A percentile compares a stretch with the other conserved stretches of the same genome.
phyloP scores from a whole-genome alignment of 371 early-diverging fungal species.

The Funneliformis caledonium region DNA sequence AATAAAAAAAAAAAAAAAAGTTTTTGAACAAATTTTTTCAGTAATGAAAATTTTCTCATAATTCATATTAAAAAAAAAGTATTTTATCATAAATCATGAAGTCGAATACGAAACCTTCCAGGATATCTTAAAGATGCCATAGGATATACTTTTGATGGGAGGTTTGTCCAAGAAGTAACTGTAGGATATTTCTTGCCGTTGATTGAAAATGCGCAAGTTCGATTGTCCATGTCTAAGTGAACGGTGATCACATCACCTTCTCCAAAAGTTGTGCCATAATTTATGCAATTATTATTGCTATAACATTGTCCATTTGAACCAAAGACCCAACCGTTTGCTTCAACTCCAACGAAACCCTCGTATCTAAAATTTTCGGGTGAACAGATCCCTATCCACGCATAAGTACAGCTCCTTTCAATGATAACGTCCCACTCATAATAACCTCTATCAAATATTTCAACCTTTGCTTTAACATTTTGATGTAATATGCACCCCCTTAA shows the following conservation, averaged over 20 bases:
- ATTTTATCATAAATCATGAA: not conserved
- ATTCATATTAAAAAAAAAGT: too few species aligned
- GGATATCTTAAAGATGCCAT: not conserved
- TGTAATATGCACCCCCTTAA: not conserved
- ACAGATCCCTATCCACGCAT: not conserved
- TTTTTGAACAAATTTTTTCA: too few species aligned
- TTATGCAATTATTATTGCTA: not conserved
- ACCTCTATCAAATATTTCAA: not conserved
- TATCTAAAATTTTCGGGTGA: not conserved
- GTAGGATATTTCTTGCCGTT: constrained; percentile 10
- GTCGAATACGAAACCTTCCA: constrained; percentile 18
- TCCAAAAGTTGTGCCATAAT: not conserved
- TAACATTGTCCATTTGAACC: constrained; percentile 5
- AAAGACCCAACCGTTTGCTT: constrained; percentile 7
- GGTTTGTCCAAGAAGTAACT: not conserved
- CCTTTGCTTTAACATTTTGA: not conserved
- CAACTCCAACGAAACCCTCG: not conserved
- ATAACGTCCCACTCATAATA: constrained; percentile 29
- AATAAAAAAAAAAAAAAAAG: too few species aligned
- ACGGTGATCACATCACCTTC: constrained; percentile 21
- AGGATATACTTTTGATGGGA: constrained; percentile 25
- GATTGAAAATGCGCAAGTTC: constrained; percentile 13
- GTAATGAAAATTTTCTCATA: too few species aligned
- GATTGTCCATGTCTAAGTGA: constrained; percentile 18
- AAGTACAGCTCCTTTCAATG: constrained; percentile 5